phyloP scores from a whole-genome alignment of 2,329 filamentous ascomycete genomes.

The Verticillium isaacii region DNA sequence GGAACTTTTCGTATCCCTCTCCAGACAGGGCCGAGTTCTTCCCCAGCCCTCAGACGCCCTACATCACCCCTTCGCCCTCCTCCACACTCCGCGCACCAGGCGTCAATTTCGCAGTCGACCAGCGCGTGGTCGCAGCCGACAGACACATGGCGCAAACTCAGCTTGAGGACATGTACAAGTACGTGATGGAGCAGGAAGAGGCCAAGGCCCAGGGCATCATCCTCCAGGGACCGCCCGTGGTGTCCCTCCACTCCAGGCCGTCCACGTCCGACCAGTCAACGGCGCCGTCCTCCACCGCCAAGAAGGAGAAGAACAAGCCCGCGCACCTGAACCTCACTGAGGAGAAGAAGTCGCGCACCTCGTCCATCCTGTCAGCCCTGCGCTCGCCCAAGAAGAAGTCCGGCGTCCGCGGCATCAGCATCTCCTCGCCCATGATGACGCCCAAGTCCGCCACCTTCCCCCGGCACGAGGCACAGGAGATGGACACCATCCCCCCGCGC shows the following conservation, averaged over 20 bases:
- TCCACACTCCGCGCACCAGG: constrained; percentile 48
- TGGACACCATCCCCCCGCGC: constrained; percentile 52
- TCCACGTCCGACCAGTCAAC: constrained; percentile 21
- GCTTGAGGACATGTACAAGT: constrained; percentile 85
- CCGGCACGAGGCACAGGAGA: constrained; percentile 48
- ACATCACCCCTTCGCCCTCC: constrained; percentile 40
- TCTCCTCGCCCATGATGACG: constrained; percentile 63
- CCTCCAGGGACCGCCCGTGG: constrained; percentile 30
- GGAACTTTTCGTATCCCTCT: constrained; percentile 48
- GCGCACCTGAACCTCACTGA: constrained; percentile 42
- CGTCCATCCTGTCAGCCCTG: constrained; percentile 56
- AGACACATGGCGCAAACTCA: constrained; percentile 72
- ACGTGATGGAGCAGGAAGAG: constrained; percentile 85
- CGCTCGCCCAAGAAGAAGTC: constrained; percentile 53
- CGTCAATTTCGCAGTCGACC: constrained; percentile 70
- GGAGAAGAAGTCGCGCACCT: constrained; percentile 51
- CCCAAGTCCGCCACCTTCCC: constrained; percentile 57
- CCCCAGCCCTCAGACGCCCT: constrained; percentile 25
- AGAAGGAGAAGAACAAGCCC: constrained; percentile 45
- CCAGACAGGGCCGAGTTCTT: constrained; percentile 23
- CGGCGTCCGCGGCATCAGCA: constrained; percentile 47
- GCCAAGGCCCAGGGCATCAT: constrained; percentile 54
- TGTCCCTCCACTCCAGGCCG: constrained; percentile 19
- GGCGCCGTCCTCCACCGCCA: constrained; percentile 24
- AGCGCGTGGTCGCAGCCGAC: constrained; percentile 69